Conservation (phyloP, 805 yeast species). For the Saccharomycopsis guyanensis region DNA sequence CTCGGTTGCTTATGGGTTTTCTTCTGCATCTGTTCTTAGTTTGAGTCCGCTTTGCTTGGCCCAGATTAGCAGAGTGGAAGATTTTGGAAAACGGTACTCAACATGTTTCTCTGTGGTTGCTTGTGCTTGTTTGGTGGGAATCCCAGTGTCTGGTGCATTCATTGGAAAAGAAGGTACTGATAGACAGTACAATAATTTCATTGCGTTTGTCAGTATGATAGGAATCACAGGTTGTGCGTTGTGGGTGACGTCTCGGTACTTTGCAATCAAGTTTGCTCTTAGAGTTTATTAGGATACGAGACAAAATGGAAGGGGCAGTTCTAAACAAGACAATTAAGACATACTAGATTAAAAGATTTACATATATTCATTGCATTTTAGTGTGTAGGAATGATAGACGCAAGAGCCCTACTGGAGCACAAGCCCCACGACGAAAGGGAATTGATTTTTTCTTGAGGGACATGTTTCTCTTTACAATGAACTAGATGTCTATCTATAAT, state of each 20-base stretch:
- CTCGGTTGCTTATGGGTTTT: constrained; percentile 44
- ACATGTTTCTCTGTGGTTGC: constrained; percentile 53
- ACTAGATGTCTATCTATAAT: too few relatives aligned
- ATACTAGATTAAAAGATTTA: too few relatives aligned
- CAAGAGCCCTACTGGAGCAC: too few relatives aligned
- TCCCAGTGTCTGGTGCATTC: constrained; percentile 45
- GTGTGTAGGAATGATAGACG: too few relatives aligned
- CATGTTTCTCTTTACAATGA: too few relatives aligned
- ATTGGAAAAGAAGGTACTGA: constrained; percentile 30
- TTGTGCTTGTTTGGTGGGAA: constrained; percentile 38
- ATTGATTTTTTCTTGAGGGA: too few relatives aligned
- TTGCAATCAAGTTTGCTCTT: constrained; percentile 27
- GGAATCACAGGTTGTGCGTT: constrained; percentile 32
- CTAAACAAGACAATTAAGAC: too few relatives aligned
- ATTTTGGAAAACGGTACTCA: constrained; percentile 49
- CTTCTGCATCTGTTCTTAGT: constrained; percentile 48
- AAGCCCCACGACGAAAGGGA: too few relatives aligned
- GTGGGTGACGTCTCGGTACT: constrained; percentile 38
- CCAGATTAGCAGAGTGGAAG: constrained; percentile 46
- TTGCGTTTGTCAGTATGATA: constrained; percentile 31
- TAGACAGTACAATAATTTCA: constrained; percentile 31
- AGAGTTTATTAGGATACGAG: too few relatives aligned
- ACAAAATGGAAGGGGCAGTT: too few relatives aligned
- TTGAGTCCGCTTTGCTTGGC: constrained; percentile 54
- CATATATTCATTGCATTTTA: too few relatives aligned